Evolutionary conservation across 306 rosid genomes (phyloP).

Genomic region (Quercus cerris): DNA sequence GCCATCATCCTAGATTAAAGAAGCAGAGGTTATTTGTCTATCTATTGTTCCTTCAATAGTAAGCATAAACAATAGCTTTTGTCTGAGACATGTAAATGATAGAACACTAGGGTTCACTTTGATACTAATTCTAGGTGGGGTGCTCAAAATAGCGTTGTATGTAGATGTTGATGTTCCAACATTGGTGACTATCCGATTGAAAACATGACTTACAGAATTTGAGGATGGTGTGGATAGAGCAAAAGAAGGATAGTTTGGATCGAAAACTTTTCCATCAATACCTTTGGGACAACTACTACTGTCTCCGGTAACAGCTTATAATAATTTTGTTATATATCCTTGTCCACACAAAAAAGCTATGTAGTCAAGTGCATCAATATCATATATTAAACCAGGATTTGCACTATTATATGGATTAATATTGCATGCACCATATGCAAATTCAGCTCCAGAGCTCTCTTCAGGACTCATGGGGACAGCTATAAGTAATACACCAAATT

Average conservation of each 20-base stretch:
- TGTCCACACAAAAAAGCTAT: conserved; percentile 41
- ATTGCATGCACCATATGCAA: conserved; percentile 46
- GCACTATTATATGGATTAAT: conserved; percentile 32
- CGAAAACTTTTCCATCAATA: conserved; percentile 1
- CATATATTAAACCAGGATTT: conserved; percentile 47
- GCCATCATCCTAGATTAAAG: conserved; percentile 51
- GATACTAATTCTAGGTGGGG: conserved; percentile 28
- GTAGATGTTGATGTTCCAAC: conserved; percentile 40
- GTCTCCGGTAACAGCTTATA: conserved; percentile 1
- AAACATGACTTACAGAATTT: conserved; percentile 15
- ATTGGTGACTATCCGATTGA: conserved; percentile 32
- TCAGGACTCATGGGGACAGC: conserved; percentile 26
- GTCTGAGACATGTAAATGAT: conserved; percentile 29
- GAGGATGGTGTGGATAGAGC: conserved; percentile 12
- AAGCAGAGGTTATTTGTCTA: conserved; percentile 20
- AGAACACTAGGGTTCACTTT: conserved; percentile 37
- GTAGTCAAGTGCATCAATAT: conserved; percentile 28
- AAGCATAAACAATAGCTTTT: conserved; percentile 23
- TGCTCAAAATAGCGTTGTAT: conserved; percentile 27
- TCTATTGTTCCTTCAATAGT: conserved; percentile 25
- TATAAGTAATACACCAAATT: background rate
- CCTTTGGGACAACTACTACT: conserved; percentile 2
- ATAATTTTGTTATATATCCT: conserved; percentile 21
- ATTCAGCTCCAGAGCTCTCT: conserved; percentile 28
- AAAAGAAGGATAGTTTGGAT: conserved; percentile 53